Base-by-base conservation (phyloP, 805 yeast species). In the Millerozyma miso region DNA sequence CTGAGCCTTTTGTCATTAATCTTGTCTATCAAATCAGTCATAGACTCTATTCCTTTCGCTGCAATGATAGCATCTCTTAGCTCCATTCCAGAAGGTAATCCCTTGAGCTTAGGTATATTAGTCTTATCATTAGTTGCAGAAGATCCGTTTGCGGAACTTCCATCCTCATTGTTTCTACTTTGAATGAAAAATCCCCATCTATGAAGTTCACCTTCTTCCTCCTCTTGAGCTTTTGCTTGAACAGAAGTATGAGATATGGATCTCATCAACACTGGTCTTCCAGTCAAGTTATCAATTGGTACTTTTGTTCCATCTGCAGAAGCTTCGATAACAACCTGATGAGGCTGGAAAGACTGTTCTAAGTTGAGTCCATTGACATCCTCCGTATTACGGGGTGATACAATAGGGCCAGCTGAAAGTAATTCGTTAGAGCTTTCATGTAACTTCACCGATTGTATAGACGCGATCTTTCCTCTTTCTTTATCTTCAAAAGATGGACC, bases 201-300 rank as follows among this genome's bases (percentile, higher is more conserved):
- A 61, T 87, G 96, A 49, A 88, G 75, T 56, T 86, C 95, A 53
- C 97, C 97, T 68, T 89, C 97, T 59, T 89, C 97, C 47, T 81
- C 82, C 58, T 88, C 96, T 60, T 85, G 88, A 49, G 77, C 78
- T 59, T 79, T 83, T 13, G 89, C 88, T 54, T 85, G 80, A 8
- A 76, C 53, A 7, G 86, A 75, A 1, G 85, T 81, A 48, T 79
- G 84, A 0, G 88, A 81, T 4, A 77, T 65, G 4, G 82, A 78
- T 50, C 83, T 72, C 62, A 81, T 74, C 47, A 83, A 64, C 16
- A 85, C 81, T 1, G 90, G 88, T 49, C 81, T 69, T 37, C 93
- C 93, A 0, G 91, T 85, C 19, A 74, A 65, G 44, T 79, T 73
- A 64, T 85, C 91, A 39, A 84, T 72, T 1, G 86, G 79, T 5